Evolutionary conservation across 192 early-diverging fungal species (phyloP), one percentile per base, ranked within the genome.

Genomic region (Mortierella claussenii): DNA sequence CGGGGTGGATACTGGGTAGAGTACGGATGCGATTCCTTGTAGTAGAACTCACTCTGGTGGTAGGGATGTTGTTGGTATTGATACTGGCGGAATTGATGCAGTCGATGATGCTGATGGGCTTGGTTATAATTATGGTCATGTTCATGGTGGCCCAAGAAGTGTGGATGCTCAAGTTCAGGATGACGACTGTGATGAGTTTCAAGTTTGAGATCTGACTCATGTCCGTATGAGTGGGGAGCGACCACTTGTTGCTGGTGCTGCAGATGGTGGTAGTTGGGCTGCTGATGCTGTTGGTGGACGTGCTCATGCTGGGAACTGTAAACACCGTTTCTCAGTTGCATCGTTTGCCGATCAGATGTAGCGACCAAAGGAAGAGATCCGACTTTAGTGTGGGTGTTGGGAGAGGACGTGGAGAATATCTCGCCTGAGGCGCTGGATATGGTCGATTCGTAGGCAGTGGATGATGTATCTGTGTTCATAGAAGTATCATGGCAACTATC

Each of bases 21-120:
- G 43, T 66, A 42, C 40, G 75, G 69, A 50, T 73, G 66, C 20
- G 42, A 20, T 31, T 68, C 54, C 28, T 55, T 49, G 33, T 67
- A 54, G 50, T 64, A 50, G 1, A 48, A 50, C n/a, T 64, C 21
- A 1, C 26, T 28, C 7, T 40, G 37, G 40, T 47, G 49, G 7
- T 33, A 20, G 31, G 31, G 21, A 20, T 45, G 52, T 12, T 55
- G 21, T 1, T 28, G 43, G 15, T 44, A 9, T n/a, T 63, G 60
- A 36, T 3, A 1, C 37, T 36, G 48, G 34, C 21, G 40, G 1
- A n/a, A 20, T 24, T 53, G 59, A n/a, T 56, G 4, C 8, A 36
- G 20, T 7, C 18, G n/a, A n/a, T 59, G 33, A 2, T 61, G 50
- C 15, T 55, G 6, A 2, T 33, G 18, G 21, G 6, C n/a, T 28